Evolutionary conservation across 1,284 basidiomycete genomes (phyloP).

Genomic region (Irpex lacteus): DNA sequence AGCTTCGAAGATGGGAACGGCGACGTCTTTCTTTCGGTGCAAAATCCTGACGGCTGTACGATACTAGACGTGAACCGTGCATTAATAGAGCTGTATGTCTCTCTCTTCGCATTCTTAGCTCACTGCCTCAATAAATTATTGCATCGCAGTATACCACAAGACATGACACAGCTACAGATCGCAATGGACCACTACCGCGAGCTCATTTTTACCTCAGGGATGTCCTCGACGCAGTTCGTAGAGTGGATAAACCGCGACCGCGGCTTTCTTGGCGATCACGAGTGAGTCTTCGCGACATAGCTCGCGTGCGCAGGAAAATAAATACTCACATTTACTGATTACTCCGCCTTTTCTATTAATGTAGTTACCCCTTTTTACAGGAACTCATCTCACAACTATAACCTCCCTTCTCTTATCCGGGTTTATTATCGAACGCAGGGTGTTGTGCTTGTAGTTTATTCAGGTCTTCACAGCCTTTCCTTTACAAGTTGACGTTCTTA

Average conservation of each 20-base stretch:
- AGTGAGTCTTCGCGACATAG: constrained; percentile 17
- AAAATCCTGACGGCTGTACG: constrained; percentile 31
- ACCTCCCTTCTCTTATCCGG: neutral
- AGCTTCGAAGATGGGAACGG: constrained; percentile 25
- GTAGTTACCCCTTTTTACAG: constrained; percentile 10
- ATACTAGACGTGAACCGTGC: constrained; percentile 34
- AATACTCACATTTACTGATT: neutral
- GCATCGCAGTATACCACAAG: constrained; percentile 24
- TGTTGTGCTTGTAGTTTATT: too few species aligned
- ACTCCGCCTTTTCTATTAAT: neutral
- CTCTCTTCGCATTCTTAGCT: neutral
- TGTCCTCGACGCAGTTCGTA: constrained; percentile 22
- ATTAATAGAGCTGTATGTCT: constrained; percentile 28
- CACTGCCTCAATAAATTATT: neutral
- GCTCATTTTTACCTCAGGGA: constrained; percentile 22
- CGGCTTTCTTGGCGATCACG: constrained; percentile 28
- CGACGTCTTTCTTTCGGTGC: constrained; percentile 26
- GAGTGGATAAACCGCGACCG: constrained; percentile 17
- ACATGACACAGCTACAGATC: constrained; percentile 22
- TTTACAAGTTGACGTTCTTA: neutral
- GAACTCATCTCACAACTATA: constrained; percentile 10
- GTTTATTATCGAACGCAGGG: neutral
- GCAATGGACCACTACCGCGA: constrained; percentile 30
- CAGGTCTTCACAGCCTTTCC: too few species aligned
- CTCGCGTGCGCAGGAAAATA: neutral